Conservation (phyloP, 768 basidiomycete genomes). For the Leucosporidium scottii region DNA sequence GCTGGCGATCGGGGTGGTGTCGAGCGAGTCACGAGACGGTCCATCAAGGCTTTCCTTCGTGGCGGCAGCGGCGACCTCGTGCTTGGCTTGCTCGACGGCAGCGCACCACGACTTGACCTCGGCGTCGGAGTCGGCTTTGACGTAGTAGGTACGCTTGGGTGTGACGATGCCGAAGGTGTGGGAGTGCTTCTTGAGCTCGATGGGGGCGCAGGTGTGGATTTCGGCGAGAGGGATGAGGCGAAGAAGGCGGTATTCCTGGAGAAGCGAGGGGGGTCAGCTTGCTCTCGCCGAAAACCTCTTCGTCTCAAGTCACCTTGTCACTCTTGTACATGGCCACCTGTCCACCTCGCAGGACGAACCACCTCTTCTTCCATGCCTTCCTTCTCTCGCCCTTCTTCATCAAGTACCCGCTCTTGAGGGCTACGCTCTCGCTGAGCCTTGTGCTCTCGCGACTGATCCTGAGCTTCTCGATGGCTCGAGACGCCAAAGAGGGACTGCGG, state of each 20-base stretch:
- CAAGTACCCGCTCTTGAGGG: slow-evolving; percentile 85
- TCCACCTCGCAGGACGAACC: slow-evolving; percentile 89
- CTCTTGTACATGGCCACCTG: slow-evolving; percentile 97
- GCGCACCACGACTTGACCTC: slow-evolving; percentile 63
- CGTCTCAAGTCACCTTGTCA: slow-evolving; percentile 50
- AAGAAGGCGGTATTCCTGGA: slow-evolving; percentile 76
- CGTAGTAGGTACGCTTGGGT: slow-evolving; percentile 79
- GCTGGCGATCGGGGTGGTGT: no score
- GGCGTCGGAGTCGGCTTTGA: slow-evolving; percentile 64
- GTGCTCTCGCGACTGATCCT: slow-evolving; percentile 34
- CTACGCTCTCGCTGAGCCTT: slow-evolving; percentile 43
- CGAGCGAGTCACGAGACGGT: no score
- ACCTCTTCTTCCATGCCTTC: slow-evolving; percentile 99
- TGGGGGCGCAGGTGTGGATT: slow-evolving; percentile 80
- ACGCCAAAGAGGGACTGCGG: not conserved
- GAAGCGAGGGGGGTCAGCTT: not conserved
- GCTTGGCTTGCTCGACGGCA: slow-evolving; percentile 14
- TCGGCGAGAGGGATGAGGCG: slow-evolving; percentile 78
- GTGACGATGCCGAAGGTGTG: slow-evolving; percentile 90
- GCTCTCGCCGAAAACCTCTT: not conserved
- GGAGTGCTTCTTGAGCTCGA: slow-evolving; percentile 78
- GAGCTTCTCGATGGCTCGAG: slow-evolving; percentile 25
- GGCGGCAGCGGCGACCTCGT: slow-evolving; percentile 10
- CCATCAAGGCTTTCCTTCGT: slow-evolving; percentile 14
- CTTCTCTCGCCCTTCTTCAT: slow-evolving; percentile 97